Evolutionary conservation across 139 green algal genomes (phyloP), one percentile per base, ranked within the genome.

Genomic region (Volvox reticuliferus): DNA sequence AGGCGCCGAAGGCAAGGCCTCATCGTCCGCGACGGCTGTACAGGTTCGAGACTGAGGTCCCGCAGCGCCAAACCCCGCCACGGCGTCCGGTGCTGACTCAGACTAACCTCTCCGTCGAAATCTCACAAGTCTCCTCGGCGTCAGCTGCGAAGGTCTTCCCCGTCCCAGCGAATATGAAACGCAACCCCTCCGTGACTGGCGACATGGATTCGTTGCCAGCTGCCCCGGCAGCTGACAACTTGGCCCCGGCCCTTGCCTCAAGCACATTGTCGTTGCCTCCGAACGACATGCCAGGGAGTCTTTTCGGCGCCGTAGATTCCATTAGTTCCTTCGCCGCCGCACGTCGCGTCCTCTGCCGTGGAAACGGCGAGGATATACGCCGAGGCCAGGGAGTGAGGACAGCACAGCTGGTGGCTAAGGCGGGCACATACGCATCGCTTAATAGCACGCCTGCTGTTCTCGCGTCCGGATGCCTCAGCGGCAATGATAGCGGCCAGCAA

Each of bases 401-500:
- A 79, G 71, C 30, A n/a, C 30, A 36, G 14, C 71, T 14, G 2
- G 16, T 73, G 65, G 65, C 65, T 28, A 24, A 24, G 21, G 65
- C 21, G 65, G 65, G 65, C 16, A 28, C 65, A 28, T 24, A 73
- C 71, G 21, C 26, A n/a, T 79, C 21, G 3, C 22, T 26, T 12
- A 75, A 75, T 12, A 28, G 9, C 67, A 75, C 24, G 26, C 26
- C 73, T 2, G 16, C 76, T n/a, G 76, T n/a, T 82, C 33, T 63
- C 61, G 32, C 3, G 17, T 28, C 33, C 76, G 33, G 33, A 20
- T 44, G 30, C 20, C 18, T 32, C 79, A 44, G 79, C 50, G 50
- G 50, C 79, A 21, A 86, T n/a, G 79, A 86, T 9, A 86, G 79
- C 50, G 79, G 79, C 26, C 50, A 86, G 79, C 44, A 63, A 24